Evolutionary conservation across 179 eudicot species (phyloP).

Genomic region (Nepenthes alata): DNA sequence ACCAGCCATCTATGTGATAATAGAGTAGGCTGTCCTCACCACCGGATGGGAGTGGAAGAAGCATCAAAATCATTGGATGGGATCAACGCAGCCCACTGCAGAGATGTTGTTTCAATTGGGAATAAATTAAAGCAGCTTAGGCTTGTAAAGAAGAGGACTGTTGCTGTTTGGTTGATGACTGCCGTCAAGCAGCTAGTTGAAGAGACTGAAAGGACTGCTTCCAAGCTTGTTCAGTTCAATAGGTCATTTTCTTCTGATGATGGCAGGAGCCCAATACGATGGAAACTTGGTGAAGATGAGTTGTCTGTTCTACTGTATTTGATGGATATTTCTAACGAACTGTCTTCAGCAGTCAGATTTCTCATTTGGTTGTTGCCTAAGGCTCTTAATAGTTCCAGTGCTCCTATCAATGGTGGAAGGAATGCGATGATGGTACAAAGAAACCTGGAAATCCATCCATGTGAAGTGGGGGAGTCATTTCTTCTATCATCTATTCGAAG

Average conservation of each 20-base stretch:
- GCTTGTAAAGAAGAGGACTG: constrained; percentile 54
- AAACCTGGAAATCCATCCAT: constrained; percentile 55
- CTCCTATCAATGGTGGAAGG: constrained; percentile 58
- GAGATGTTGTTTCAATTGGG: constrained; percentile 61
- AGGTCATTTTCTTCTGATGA: constrained; percentile 49
- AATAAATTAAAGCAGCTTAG: constrained; percentile 53
- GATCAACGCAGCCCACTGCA: constrained; percentile 17
- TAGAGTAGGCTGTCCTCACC: constrained; percentile 75
- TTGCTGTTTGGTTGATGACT: constrained; percentile 67
- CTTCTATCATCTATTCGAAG: constrained; percentile 77
- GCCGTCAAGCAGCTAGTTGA: constrained; percentile 55
- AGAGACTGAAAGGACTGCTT: constrained; percentile 46
- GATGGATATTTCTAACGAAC: constrained; percentile 65
- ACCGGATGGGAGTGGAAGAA: constrained; percentile 44
- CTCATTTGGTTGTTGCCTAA: constrained; percentile 87
- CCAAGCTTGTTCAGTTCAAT: constrained; percentile 42
- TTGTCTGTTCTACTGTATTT: constrained; percentile 67
- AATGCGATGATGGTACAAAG: constrained; percentile 46
- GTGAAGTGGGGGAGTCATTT: constrained; percentile 79
- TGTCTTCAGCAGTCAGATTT: constrained; percentile 64
- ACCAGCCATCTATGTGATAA: constrained; percentile 96
- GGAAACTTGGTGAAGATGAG: constrained; percentile 98
- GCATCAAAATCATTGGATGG: constrained; percentile 34
- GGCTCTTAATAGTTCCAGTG: constrained; percentile 36
- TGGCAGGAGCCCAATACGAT: constrained; percentile 41